Base-by-base conservation (phyloP, 306 rosid species). In the Begonia masoniana region DNA sequence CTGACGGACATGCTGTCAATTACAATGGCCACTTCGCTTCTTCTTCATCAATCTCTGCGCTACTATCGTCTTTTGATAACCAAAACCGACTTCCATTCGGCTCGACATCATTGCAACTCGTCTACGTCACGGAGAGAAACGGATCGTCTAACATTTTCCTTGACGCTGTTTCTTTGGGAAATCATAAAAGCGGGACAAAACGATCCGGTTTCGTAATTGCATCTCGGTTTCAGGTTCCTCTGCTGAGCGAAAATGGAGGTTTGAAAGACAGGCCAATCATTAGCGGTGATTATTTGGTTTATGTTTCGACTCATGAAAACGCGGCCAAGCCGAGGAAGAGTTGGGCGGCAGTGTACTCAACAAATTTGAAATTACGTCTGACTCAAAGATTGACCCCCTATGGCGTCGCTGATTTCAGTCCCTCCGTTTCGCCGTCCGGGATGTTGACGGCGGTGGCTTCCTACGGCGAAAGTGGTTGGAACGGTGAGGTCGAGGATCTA, bases 361-460 rank as follows among this genome's bases (percentile, higher is more conserved):
- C 85, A 9, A 74, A 80, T 21, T 62, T 85, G 47, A 54, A 50
- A 58, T 66, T 87, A 3, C 87, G 94, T 43, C 36, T 15, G 15
- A 89, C 95, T 47, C 72, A 51, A 56, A 64, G 97, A 48, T 55
- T 89, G 23, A 89, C 97, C 4, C 97, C 97, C 0, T 42, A 67
- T 24, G 83, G 85, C 0, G 47, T 82, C 2, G 91, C 94, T 1
- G 97, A 89, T 64, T 89, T 78, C 49, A 85, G 95, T 64, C 97
- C 95, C 1, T 72, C 95, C 4, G 63, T 89, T 11, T 82, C 97
- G 0, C 91, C 97, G 1, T 85, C 87, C 1, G 95, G 94, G 4
- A 17, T n/a, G 9, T 80, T 67, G 75, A 89, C 91, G 0, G 95
- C 97, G 7, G 95, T 74, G 0, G 97, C 89, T 19, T 89, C 97